A percentile compares a stretch with the other conserved stretches of the same genome.
phyloP scores from a whole-genome alignment of 805 yeast genomes.

The Candida ulmi region DNA sequence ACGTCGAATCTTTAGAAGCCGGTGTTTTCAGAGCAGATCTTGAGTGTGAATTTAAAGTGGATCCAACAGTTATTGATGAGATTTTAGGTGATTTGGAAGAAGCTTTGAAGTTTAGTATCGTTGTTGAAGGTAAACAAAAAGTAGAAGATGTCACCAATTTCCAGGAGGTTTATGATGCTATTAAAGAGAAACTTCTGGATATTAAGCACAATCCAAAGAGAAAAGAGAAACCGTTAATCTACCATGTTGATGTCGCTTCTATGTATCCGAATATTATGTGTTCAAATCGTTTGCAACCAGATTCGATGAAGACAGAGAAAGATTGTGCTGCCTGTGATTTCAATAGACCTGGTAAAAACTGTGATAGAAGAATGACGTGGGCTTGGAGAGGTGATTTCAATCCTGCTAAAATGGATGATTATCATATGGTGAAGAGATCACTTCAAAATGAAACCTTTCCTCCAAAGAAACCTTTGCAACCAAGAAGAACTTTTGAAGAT shows the following conservation, averaged over 20 bases:
- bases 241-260: conserved; percentile 98
- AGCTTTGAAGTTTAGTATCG: conserved; percentile 78
- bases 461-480: conserved; percentile 47
- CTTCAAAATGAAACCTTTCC: conserved; percentile 76
- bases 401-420: conserved; percentile 89
- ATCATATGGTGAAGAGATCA: conserved; percentile 82
- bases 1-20: conserved; percentile 95
- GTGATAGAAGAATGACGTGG: conserved; percentile 93
- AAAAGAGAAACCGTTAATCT: conserved; percentile 76
- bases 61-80: conserved; percentile 78
- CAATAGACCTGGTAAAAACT: conserved; percentile 88
- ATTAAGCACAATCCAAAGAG: conserved; percentile 60
- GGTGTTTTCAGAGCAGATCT: conserved; percentile 95
- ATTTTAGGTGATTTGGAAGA: conserved; percentile 64
- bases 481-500: conserved; percentile 67
- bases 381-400: conserved; percentile 96
- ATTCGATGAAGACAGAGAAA: conserved; percentile 90
- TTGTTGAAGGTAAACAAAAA: conserved; percentile 69
- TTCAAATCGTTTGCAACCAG: conserved; percentile 94
- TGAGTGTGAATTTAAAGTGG: conserved; percentile 67
- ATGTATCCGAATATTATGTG: conserved; percentile 99
- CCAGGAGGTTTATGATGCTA: conserved; percentile 62
- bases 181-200: conserved; percentile 49
- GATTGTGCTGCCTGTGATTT: conserved; percentile 98
- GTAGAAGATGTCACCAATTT: conserved; percentile 77